Evolutionary conservation across 2,329 filamentous ascomycete genomes (phyloP), one percentile per base, ranked within the genome.

Genomic region (Pseudogymnoascus sp.): DNA sequence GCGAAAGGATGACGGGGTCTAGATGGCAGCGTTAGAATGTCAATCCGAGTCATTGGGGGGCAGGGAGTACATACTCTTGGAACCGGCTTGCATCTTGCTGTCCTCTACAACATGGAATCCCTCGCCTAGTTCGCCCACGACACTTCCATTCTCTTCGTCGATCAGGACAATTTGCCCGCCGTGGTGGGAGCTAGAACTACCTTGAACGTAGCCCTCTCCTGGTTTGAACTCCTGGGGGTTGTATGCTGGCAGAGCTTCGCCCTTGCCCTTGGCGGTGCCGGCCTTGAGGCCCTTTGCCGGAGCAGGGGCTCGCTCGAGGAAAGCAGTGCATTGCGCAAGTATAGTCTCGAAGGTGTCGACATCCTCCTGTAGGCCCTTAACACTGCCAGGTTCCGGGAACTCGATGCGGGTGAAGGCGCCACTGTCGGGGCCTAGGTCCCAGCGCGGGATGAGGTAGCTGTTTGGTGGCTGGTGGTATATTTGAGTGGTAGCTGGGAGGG

Each of bases 261-360:
- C 65, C 31, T 79, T 75, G 12, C 48, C 61, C 35, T 21, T 69
- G 63, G 9, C 63, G 27, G 41, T 9, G 15, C 21, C 25, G 41
- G 25, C 10, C 60, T 65, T 68, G 29, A 55, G n/a, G 31, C 31
- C 21, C 31, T 60, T 62, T 33, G 59, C 12, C 25, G 71, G 72
- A 5, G 90, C 85, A 41, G 87, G 80, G 8, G 90, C 88, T 48
- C 92, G 86, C 75, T 97, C 93, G 4, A 96, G 83, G 74, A 99
- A 97, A 1, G 93, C 91, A 2, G 93, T 97, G 75, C 93, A 97
- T 76, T 97, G 92, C n/a, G 93, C 93, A 59, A 97, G 81, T 66
- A 97, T 97, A 2, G 93, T 97, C 79, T 97, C 93, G 71, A 97
- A 97, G 0, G 93, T 97, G 72, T 97, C 92, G 42, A 96, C 81